A percentile compares a stretch with the other conserved stretches of the same genome.
Conservation (phyloP, 306 rosid species). For the Corylus americana region DNA sequence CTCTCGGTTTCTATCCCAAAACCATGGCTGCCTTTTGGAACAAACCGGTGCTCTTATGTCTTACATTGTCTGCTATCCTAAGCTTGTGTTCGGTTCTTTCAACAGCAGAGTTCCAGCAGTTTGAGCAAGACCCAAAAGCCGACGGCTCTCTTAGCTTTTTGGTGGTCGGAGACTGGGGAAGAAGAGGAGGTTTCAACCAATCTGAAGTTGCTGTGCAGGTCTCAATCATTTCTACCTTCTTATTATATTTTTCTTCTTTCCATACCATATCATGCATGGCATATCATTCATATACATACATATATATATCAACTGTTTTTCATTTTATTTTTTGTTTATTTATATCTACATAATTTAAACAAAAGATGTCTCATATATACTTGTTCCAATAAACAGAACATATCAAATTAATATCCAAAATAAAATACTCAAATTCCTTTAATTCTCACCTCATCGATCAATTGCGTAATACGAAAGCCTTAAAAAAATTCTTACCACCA, state of each 20-base stretch:
- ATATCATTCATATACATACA: not conserved
- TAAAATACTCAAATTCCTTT: no score
- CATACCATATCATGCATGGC: no score
- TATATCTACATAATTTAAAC: no score
- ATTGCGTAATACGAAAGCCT: not conserved
- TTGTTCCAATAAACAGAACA: no score
- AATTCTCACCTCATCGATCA: no score
- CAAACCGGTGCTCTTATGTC: not conserved
- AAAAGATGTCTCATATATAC: no score
- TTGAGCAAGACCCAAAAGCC: conserved; percentile 29
- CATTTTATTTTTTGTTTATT: not conserved
- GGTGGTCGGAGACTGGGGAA: conserved; percentile 81
- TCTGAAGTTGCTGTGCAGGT: conserved; percentile 69
- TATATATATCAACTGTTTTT: not conserved
- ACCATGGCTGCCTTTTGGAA: conserved; percentile 32
- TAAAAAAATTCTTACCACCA: not conserved
- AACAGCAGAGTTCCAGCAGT: conserved; percentile 32
- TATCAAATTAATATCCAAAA: no score
- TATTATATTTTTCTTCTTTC: not conserved
- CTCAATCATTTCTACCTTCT: not conserved
- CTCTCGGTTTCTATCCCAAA: not conserved
- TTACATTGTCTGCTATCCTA: conserved; percentile 1
- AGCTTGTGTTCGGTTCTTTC: conserved; percentile 22
- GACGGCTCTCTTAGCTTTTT: conserved; percentile 48
- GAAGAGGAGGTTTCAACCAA: conserved; percentile 62